Evolutionary conservation across 2,329 filamentous ascomycete species (phyloP), one percentile per base, ranked within the genome.

Genomic region (Neofusicoccum sp.): DNA sequence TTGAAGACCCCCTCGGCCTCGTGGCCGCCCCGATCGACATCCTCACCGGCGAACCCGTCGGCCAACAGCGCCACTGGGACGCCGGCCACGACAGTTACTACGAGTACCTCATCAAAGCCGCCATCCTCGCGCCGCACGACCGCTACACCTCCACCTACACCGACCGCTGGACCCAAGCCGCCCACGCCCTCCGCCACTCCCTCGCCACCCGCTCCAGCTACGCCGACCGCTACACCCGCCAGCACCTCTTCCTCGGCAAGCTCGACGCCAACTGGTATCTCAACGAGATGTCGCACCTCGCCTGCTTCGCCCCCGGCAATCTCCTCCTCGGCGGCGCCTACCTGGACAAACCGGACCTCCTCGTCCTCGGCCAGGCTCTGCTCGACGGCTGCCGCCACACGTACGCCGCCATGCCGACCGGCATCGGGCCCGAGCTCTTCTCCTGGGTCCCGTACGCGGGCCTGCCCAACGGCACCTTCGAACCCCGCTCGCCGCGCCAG

Each of bases 1-100:
- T 68, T 12, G 71, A 78, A 29, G 71, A 76, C 9, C 78, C 74
- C 71, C 66, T 71, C 11, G 79, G 79, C 3, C 74, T 81, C 65
- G 67, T 79, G 14, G 75, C 79, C 49, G 74, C 71, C 2, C 79
- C 78, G 7, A 71, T 80, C 45, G 77, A 80, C 54, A 80, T 81
- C 49, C 67, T 75, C 61, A 80, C 77, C 7, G 77, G 76, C 8
- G 70, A 71, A 28, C 77, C 79, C 4, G 70, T 76, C 6, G 76
- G 73, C 11, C 73, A 71, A 2, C 70, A 77, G 50, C 70, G 75
- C 43, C 77, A 78, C 59, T 80, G 79, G 77, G 79, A 80, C 45
- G 75, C 71, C 4, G 77, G 77, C 1, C 78, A 81, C 65, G 78
- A 79, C 65, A 78, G 76, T 45, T 81, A 78, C 66, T 77, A 78